These are phyloP conservation scores for Candida sithepensis DNA, from an alignment of 805 yeast genomes.

Conservation along the genomic window DNA sequence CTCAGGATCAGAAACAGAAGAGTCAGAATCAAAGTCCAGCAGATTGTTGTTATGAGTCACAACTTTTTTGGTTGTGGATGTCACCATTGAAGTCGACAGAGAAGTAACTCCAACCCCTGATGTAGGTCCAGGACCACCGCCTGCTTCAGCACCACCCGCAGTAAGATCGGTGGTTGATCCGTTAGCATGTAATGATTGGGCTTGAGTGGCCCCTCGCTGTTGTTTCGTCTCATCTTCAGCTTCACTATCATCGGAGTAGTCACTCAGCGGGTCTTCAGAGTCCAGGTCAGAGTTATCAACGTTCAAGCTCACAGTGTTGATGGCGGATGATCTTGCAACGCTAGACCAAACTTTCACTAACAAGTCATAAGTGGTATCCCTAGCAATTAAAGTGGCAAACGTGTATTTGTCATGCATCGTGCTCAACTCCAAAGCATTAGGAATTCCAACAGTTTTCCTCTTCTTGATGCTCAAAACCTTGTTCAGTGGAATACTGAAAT, in stretches of 20 bases:
- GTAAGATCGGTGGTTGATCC: background rate
- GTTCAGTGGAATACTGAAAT: constrained; percentile 50
- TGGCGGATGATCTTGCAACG: constrained; percentile 16
- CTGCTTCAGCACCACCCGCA: constrained; percentile 13
- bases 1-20: constrained; percentile 14
- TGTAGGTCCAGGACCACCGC: constrained; percentile 23
- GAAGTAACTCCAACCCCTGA: constrained; percentile 26
- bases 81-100: background rate
- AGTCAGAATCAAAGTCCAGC: background rate
- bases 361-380: constrained; percentile 51
- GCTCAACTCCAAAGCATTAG: constrained; percentile 62
- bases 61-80: background rate
- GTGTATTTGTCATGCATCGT: constrained; percentile 60
- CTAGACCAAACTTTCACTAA: constrained; percentile 63
- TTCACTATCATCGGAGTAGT: constrained; percentile 15
- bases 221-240: background rate
- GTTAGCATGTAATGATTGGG: background rate
- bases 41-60: background rate
- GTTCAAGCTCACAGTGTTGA: constrained; percentile 19
- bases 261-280: constrained; percentile 28
- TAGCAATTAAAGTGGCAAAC: constrained; percentile 61
- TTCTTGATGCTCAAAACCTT: constrained; percentile 65
- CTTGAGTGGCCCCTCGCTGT: background rate
- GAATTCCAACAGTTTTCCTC: constrained; percentile 61
- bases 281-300: constrained; percentile 32